A percentile compares a stretch with the other conserved stretches of the same genome.
phyloP scores from a whole-genome alignment of 257 asterid genomes.

The Ilex aquifolium region DNA sequence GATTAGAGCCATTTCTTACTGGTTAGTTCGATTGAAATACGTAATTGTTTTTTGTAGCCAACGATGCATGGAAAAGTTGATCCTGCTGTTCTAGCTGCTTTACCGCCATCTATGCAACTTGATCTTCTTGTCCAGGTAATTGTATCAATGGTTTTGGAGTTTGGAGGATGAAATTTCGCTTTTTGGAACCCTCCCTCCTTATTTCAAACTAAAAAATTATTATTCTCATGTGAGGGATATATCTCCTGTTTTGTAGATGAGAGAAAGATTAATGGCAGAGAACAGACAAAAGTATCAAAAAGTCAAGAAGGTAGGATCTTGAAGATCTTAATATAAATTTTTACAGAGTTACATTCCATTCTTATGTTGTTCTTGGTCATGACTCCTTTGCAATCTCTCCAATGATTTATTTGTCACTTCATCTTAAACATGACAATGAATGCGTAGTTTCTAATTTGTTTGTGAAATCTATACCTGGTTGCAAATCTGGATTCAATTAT shows the following conservation, averaged over 20 bases:
- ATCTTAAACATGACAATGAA: too few relatives aligned
- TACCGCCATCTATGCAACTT: conserved; percentile 99
- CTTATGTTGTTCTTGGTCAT: too few relatives aligned
- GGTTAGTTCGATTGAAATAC: neutral
- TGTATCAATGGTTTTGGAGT: neutral
- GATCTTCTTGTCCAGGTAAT: conserved; percentile 96
- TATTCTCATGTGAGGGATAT: conserved; percentile 9
- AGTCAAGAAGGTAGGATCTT: conserved; percentile 72
- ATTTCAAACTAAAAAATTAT: neutral
- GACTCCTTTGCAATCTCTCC: too few relatives aligned
- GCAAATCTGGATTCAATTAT: too few relatives aligned
- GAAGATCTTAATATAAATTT: neutral
- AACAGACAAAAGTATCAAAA: conserved; percentile 94
- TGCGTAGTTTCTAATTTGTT: too few relatives aligned
- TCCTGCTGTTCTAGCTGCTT: conserved; percentile 85
- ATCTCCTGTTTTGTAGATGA: conserved; percentile 61
- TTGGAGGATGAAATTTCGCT: neutral
- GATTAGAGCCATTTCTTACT: too few relatives aligned
- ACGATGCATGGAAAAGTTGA: conserved; percentile 82
- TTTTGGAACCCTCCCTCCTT: neutral
- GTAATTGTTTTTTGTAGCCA: conserved; percentile 45
- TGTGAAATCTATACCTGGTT: too few relatives aligned
- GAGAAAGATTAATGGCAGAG: conserved; percentile 99
- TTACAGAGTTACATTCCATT: neutral
- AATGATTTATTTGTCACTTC: too few relatives aligned